A percentile compares a stretch with the other conserved stretches of the same genome.
Conservation (phyloP, 257 asterid genomes). For the Rubia yunnanensis region DNA sequence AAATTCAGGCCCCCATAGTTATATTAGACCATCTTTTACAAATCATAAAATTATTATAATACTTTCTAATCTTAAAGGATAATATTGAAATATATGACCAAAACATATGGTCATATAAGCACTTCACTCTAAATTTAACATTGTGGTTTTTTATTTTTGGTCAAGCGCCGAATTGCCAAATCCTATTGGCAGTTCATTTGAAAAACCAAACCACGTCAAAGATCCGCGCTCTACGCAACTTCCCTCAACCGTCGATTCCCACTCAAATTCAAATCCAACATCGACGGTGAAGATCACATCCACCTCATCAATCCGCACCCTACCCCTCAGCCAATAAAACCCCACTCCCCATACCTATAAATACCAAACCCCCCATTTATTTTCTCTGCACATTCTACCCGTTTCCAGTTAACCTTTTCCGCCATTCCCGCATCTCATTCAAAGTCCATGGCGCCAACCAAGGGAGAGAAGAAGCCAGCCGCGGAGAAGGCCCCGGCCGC, state of each 20-base stretch:
- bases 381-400: neutral
- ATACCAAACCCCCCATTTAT: neutral
- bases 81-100: too few relatives aligned
- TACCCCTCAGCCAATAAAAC: constrained; percentile 8
- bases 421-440: neutral
- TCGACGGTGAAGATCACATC: neutral
- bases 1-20: too few relatives aligned
- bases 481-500: neutral
- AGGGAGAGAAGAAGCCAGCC: constrained; percentile 2
- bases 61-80: too few relatives aligned
- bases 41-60: too few relatives aligned
- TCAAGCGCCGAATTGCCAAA: neutral
- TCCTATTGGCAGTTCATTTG: neutral
- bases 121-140: too few relatives aligned
- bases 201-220: neutral
- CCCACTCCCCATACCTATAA: neutral
- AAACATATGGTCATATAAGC: too few relatives aligned
- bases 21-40: too few relatives aligned
- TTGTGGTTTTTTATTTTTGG: neutral
- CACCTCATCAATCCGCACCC: constrained; percentile 20
- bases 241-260: constrained; percentile 3
- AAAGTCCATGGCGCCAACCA: neutral
- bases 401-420: neutral
- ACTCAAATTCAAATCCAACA: neutral
- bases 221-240: neutral